phyloP scores from a whole-genome alignment of 441 rosid genomes.

The Brassica balearica region DNA sequence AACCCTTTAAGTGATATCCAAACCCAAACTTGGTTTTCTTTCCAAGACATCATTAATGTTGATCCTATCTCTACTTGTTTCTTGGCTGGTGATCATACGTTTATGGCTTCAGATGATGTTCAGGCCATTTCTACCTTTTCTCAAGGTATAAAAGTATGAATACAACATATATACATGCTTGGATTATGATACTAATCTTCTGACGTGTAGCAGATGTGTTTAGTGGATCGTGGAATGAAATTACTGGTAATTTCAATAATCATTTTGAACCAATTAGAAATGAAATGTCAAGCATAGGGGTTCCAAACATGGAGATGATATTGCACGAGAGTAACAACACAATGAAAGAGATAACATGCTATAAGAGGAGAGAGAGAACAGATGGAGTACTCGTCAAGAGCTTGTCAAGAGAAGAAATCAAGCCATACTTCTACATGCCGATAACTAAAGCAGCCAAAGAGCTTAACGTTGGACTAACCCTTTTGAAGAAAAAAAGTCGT shows the following conservation, averaged over 20 bases:
- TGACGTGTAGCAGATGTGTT: conserved; percentile 25
- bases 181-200: neutral
- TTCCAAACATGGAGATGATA: conserved; percentile 12
- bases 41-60: conserved; percentile 18
- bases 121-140: conserved; percentile 30
- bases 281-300: conserved; percentile 11
- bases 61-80: conserved; percentile 20
- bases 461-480: conserved; percentile 70
- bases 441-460: conserved; percentile 76
- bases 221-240: conserved; percentile 28
- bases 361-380: conserved; percentile 17
- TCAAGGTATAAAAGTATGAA: conserved; percentile 24
- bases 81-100: conserved; percentile 17
- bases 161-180: neutral
- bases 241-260: neutral
- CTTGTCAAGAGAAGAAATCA: conserved; percentile 47
- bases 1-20: conserved; percentile 31
- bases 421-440: conserved; percentile 65
- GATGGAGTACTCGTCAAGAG: conserved; percentile 28
- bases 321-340: conserved; percentile 12
- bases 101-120: conserved; percentile 22
- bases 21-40: conserved; percentile 16
- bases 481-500: conserved; percentile 80
- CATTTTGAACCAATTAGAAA: conserved; percentile 3
- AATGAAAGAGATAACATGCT: conserved; percentile 15